Conservation (phyloP, 2,329 filamentous ascomycete species). For the Penicillium crustosum region DNA sequence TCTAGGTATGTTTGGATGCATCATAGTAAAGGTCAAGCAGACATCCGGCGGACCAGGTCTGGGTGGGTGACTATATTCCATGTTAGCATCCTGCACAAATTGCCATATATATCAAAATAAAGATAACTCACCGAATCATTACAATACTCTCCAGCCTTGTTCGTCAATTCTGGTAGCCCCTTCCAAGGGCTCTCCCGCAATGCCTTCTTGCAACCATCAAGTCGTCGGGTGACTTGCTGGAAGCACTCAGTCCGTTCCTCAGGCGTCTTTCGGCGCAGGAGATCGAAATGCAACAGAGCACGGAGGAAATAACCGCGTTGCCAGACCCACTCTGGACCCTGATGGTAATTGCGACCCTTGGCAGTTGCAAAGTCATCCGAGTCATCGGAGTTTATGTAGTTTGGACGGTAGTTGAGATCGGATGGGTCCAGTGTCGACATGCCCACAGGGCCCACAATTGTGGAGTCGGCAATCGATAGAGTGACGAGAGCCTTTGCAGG, state of each 20-base stretch:
- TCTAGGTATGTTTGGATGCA: conserved; percentile 54
- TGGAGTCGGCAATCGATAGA: conserved; percentile 74
- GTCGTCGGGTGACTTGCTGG: conserved; percentile 84
- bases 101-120: conserved; percentile 1
- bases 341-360: conserved; percentile 96
- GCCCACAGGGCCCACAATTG: conserved; percentile 80
- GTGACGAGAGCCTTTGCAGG: conserved; percentile 74
- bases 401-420: conserved; percentile 89
- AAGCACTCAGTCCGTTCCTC: conserved; percentile 81
- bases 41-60: conserved; percentile 94
- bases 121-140: conserved; percentile 71
- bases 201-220: conserved; percentile 80
- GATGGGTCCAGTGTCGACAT: conserved; percentile 94
- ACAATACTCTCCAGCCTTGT: conserved; percentile 82
- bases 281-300: conserved; percentile 85
- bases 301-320: conserved; percentile 93
- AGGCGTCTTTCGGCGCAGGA: conserved; percentile 65
- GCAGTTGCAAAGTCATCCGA: conserved; percentile 85
- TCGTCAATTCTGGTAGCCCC: conserved; percentile 87
- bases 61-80: conserved; percentile 72
- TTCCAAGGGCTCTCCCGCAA: conserved; percentile 82
- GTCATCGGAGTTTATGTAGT: conserved; percentile 95
- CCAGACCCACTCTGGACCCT: conserved; percentile 98
- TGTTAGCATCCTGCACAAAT: conserved; percentile 11
- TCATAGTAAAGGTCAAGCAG: conserved; percentile 96